Evolutionary conservation across 495 filamentous ascomycete species (phyloP).

Genomic region (Xylaria grammica): DNA sequence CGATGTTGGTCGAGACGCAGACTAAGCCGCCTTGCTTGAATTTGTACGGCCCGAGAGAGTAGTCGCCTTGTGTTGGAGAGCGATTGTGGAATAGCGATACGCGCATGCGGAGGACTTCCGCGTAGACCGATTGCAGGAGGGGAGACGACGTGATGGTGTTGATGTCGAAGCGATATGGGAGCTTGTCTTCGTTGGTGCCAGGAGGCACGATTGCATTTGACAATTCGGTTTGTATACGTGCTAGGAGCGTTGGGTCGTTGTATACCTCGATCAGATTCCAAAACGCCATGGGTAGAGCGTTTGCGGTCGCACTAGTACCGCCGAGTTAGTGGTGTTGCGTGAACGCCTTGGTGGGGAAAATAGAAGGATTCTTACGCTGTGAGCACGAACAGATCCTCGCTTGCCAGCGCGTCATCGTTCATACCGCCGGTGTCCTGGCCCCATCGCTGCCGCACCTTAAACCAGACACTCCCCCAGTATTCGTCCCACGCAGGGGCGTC

Average conservation of each 20-base stretch:
- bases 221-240: background rate
- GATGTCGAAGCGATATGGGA: background rate
- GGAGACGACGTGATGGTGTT: background rate
- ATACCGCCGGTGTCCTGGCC: background rate
- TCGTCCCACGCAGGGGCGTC: background rate
- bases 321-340: background rate
- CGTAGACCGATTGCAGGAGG: constrained; percentile 1
- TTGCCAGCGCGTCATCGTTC: background rate
- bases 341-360: background rate
- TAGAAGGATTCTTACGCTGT: background rate
- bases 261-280: background rate
- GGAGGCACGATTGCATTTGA: background rate
- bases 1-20: background rate
- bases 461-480: background rate
- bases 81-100: background rate
- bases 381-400: background rate
- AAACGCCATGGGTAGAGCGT: background rate
- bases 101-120: background rate
- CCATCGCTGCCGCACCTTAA: background rate
- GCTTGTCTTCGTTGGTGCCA: background rate
- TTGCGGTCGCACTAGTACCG: background rate
- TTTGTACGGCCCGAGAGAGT: background rate
- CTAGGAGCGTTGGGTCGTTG: background rate
- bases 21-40: background rate
- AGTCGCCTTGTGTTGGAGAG: background rate